Conservation (phyloP, 2,329 filamentous ascomycete genomes). For the Aspergillus quadrilineatus region DNA sequence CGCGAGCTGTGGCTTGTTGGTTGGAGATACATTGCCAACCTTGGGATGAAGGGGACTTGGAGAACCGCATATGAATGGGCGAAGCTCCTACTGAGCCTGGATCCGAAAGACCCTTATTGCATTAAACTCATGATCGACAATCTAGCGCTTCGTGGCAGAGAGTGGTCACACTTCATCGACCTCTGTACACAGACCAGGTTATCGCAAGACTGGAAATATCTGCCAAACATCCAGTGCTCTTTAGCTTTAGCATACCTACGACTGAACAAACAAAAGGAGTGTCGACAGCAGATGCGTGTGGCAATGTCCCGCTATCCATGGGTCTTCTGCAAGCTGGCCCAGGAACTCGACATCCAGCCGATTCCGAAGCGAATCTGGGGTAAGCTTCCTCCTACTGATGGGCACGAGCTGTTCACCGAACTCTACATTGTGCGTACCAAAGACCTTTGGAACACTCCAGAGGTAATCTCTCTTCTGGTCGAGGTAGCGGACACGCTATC, state of each 20-base stretch:
- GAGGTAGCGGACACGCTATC: conserved; percentile 63
- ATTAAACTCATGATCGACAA: conserved; percentile 79
- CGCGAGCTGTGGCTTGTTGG: conserved; percentile 88
- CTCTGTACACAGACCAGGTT: conserved; percentile 58
- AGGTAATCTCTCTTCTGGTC: conserved; percentile 66
- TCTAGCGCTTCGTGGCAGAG: conserved; percentile 75
- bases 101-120: conserved; percentile 77
- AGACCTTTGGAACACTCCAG: conserved; percentile 81
- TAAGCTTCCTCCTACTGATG: conserved; percentile 62
- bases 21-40: conserved; percentile 82
- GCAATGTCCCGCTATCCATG: conserved; percentile 77
- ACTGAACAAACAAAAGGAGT: conserved; percentile 63
- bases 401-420: conserved; percentile 68
- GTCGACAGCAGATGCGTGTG: conserved; percentile 62
- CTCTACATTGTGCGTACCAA: conserved; percentile 75
- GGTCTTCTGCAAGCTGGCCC: conserved; percentile 78
- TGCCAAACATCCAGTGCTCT: conserved; percentile 74
- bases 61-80: conserved; percentile 92
- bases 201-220: conserved; percentile 51
- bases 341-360: conserved; percentile 72
- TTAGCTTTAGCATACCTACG: conserved; percentile 74
- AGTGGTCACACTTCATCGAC: conserved; percentile 73
- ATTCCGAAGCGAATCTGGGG: conserved; percentile 83
- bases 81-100: conserved; percentile 75
- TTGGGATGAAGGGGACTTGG: conserved; percentile 89